Percentiles rank a stretch among this genome's conserved stretches.
Evolutionary conservation across 2,329 filamentous ascomycete species (phyloP).

Genomic region (Penicillium sp.): DNA sequence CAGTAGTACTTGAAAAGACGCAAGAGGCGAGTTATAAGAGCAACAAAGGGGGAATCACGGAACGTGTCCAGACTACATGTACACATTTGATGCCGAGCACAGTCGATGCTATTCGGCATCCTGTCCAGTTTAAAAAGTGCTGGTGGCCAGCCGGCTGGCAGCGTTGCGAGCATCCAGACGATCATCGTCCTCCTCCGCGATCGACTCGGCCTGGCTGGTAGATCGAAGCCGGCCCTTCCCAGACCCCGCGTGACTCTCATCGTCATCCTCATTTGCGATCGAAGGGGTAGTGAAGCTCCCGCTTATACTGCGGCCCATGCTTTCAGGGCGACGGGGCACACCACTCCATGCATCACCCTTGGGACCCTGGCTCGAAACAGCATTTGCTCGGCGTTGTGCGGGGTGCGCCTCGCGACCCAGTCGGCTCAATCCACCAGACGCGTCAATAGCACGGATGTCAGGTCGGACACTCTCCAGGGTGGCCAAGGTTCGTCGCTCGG

Average conservation of each 20-base stretch:
- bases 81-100: conserved; percentile 26
- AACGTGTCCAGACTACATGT: conserved; percentile 39
- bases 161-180: conserved; percentile 94
- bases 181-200: conserved; percentile 71
- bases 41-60: conserved; percentile 38
- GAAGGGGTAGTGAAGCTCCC: conserved; percentile 70
- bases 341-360: conserved; percentile 99
- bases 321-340: conserved; percentile 80
- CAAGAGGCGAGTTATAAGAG: conserved; percentile 27
- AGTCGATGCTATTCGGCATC: conserved; percentile 18
- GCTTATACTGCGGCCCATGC: conserved; percentile 76
- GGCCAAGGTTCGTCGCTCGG: conserved; percentile 86
- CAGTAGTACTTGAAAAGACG: conserved; percentile 18
- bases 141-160: conserved; percentile 88
- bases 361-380: conserved; percentile 88
- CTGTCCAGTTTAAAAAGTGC: conserved; percentile 72
- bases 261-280: conserved; percentile 61
- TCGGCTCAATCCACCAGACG: conserved; percentile 84
- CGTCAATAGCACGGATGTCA: conserved; percentile 90
- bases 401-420: conserved; percentile 89
- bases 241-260: conserved; percentile 53
- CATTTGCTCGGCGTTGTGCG: conserved; percentile 69
- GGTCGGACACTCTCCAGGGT: conserved; percentile 92
- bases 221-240: conserved; percentile 52
- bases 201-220: conserved; percentile 51